These are phyloP conservation scores for Neurospora africana DNA, from an alignment of 495 filamentous ascomycete genomes.

Conservation along the genomic window DNA sequence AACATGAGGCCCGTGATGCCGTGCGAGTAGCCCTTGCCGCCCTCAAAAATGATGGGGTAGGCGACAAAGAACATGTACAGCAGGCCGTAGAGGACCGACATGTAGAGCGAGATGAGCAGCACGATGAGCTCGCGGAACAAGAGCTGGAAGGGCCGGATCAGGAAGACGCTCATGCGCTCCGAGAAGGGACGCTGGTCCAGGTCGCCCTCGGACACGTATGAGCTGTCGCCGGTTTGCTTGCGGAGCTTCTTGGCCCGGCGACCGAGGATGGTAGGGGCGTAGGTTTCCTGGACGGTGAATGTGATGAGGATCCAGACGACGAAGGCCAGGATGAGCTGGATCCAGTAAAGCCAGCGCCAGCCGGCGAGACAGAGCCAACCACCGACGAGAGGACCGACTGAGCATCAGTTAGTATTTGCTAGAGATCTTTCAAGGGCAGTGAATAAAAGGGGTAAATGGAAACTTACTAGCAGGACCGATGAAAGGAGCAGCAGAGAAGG, in stretches of 20 bases:
- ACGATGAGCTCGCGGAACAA: slow-evolving; percentile 73
- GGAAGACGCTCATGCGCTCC: slow-evolving; percentile 54
- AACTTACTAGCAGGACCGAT: slow-evolving; percentile 56
- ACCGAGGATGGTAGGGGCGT: slow-evolving; percentile 60
- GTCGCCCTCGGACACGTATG: slow-evolving; percentile 63
- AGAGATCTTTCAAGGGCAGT: too few relatives aligned
- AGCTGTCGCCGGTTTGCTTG: slow-evolving; percentile 49
- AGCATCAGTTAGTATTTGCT: slow-evolving; percentile 4
- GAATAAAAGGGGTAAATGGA: too few relatives aligned
- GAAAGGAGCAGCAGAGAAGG: slow-evolving; percentile 70
- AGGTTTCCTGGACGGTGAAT: slow-evolving; percentile 75
- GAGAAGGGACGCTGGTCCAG: slow-evolving; percentile 55
- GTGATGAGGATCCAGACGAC: slow-evolving; percentile 59
- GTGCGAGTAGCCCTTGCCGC: slow-evolving; percentile 61
- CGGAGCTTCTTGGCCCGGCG: slow-evolving; percentile 55
- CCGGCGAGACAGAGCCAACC: slow-evolving; percentile 57
- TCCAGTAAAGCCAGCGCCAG: slow-evolving; percentile 84
- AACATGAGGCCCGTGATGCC: slow-evolving; percentile 73
- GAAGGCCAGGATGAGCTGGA: slow-evolving; percentile 61
- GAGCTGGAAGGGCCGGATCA: slow-evolving; percentile 69
- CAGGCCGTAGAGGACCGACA: slow-evolving; percentile 67
- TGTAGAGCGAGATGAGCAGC: slow-evolving; percentile 64
- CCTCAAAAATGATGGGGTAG: slow-evolving; percentile 69
- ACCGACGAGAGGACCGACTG: slow-evolving; percentile 59
- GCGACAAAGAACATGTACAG: slow-evolving; percentile 80